Percentiles rank a stretch among this genome's conserved stretches.
These are phyloP conservation scores for Puccinia novopanici DNA, from an alignment of 1,284 basidiomycete species.

Conservation along the genomic window DNA sequence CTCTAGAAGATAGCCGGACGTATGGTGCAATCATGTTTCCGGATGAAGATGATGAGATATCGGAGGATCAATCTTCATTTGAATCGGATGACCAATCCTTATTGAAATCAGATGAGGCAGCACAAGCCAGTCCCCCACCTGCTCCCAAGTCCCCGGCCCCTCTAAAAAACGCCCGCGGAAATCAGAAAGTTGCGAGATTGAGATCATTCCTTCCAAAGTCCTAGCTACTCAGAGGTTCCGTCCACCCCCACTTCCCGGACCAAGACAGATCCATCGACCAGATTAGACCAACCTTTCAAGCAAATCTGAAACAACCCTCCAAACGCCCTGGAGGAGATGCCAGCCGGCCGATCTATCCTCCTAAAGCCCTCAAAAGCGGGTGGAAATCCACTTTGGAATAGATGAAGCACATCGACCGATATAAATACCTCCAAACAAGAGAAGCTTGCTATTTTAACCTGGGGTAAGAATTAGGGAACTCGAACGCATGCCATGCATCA, in stretches of 20 bases:
- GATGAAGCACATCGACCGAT: no score
- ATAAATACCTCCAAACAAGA: no score
- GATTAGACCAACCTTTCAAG: background rate
- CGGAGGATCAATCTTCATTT: background rate
- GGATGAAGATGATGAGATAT: background rate
- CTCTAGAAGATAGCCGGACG: background rate
- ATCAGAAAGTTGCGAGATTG: background rate
- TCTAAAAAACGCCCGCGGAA: background rate
- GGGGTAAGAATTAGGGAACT: no score
- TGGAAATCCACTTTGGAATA: background rate
- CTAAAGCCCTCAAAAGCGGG: background rate
- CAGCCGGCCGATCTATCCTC: background rate
- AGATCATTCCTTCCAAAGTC: background rate
- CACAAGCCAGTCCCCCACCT: no score
- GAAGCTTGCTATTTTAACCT: no score
- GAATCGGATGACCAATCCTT: background rate
- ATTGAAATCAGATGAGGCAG: background rate
- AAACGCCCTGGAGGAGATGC: background rate
- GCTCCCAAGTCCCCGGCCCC: no score
- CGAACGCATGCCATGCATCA: no score
- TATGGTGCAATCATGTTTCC: slow-evolving; percentile 6
- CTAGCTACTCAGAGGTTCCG: background rate
- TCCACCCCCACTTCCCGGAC: background rate
- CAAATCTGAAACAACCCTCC: background rate
- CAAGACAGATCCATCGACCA: background rate